These are phyloP conservation scores for Globisporangium alternatum DNA, from an alignment of 352 stramenopile species.

Conservation along the genomic window DNA sequence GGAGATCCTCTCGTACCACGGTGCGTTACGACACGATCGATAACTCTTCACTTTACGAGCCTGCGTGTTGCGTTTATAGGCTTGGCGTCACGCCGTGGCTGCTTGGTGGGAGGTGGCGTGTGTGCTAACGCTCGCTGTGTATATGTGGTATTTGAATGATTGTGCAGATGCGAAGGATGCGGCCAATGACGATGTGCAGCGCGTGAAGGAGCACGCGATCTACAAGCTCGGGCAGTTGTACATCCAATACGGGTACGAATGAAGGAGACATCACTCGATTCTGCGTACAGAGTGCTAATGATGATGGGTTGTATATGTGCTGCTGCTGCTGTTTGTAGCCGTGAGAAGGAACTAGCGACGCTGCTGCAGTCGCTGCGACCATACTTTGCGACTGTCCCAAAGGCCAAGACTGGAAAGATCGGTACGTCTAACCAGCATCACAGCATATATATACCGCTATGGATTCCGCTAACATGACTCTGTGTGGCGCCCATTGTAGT, in stretches of 20 bases:
- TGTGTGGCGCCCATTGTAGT: slow-evolving; percentile 55
- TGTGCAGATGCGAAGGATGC: slow-evolving; percentile 52
- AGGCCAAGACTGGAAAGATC: slow-evolving; percentile 99
- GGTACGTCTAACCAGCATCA: slow-evolving; percentile 32
- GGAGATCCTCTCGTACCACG: slow-evolving; percentile 68
- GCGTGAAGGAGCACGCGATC: slow-evolving; percentile 95
- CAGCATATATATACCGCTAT: neutral
- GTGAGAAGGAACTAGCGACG: slow-evolving; percentile 86
- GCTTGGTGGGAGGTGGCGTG: neutral
- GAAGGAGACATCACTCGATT: neutral
- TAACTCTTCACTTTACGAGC: neutral
- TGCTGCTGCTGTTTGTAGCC: slow-evolving; percentile 23
- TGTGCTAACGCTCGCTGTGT: neutral
- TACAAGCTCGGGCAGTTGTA: slow-evolving; percentile 94
- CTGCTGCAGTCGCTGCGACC: slow-evolving; percentile 86
- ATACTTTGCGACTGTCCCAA: slow-evolving; percentile 95
- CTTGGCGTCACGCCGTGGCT: no score
- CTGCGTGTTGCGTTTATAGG: neutral
- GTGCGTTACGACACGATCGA: slow-evolving; percentile 6
- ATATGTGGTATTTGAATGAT: neutral
- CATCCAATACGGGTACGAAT: slow-evolving; percentile 75
- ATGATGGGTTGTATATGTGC: neutral
- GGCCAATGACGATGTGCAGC: slow-evolving; percentile 71
- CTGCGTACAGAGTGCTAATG: neutral
- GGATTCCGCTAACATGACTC: neutral